Percentiles rank a stretch among this genome's conserved stretches.
phyloP scores from a whole-genome alignment of 2,329 filamentous ascomycete genomes.

The Alternaria sp. region DNA sequence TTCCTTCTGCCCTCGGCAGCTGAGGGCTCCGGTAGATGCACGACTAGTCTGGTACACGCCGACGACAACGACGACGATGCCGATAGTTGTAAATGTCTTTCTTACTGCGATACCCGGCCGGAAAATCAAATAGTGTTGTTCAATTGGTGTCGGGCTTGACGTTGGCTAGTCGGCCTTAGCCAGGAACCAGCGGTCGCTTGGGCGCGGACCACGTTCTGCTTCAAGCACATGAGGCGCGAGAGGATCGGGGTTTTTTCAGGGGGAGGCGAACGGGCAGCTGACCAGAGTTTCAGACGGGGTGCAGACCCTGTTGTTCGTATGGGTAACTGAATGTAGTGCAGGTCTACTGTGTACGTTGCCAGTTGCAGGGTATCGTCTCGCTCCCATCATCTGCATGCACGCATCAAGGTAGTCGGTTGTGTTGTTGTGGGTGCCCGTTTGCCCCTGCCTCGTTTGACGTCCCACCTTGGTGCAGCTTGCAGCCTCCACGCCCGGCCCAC shows the following conservation, averaged over 20 bases:
- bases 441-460: constrained; percentile 8
- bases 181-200: constrained; percentile 21
- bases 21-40: no score
- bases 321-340: no score
- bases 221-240: constrained; percentile 7
- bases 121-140: neutral
- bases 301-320: no score
- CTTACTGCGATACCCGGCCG: fast-evolving
- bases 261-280: constrained; percentile 18
- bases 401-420: neutral
- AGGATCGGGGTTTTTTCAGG: constrained; percentile 14
- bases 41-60: fast-evolving
- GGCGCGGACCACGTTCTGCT: constrained; percentile 5
- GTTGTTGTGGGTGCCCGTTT: neutral
- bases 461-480: neutral
- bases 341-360: neutral
- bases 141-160: neutral
- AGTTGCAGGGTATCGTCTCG: neutral
- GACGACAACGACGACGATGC: no score
- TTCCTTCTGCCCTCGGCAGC: no score
- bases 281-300: constrained; percentile 23
- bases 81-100: no score
- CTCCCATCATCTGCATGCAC: neutral
- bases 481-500: neutral
- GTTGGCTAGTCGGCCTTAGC: constrained; percentile 15